phyloP scores from a whole-genome alignment of 106 monocot species.

The Dioscorea zingiberensis region DNA sequence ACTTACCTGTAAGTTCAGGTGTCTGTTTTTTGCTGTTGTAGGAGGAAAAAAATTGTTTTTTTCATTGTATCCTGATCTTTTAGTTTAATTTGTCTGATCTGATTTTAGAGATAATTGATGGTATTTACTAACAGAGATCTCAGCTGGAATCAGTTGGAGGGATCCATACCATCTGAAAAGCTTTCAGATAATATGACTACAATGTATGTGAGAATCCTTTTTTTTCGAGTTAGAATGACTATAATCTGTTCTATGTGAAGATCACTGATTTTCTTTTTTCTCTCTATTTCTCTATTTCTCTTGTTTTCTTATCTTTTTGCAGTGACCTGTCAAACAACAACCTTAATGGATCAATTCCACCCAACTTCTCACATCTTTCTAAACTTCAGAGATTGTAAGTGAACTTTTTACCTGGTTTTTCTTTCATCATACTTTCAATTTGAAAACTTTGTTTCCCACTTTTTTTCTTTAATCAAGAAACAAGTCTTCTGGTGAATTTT shows the following conservation, averaged over 20 bases:
- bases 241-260: too few species aligned
- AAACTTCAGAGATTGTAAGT: conserved; percentile 66
- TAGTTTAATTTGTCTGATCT: too few species aligned
- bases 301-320: conserved; percentile 14
- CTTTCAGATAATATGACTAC: conserved; percentile 59
- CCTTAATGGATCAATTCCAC: conserved; percentile 62
- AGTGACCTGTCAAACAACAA: conserved; percentile 61
- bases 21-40: not conserved
- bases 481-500: too few species aligned
- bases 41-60: not conserved
- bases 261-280: too few species aligned
- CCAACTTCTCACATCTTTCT: conserved; percentile 50
- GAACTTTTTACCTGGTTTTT: not conserved
- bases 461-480: not conserved
- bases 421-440: not conserved
- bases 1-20: conserved; percentile 52
- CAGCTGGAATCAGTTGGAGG: conserved; percentile 67
- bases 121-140: conserved; percentile 46
- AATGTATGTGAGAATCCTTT: conserved; percentile 30
- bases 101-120: too few species aligned
- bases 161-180: conserved; percentile 46
- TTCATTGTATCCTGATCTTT: not conserved
- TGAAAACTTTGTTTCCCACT: not conserved
- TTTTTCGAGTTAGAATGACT: too few species aligned
- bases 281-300: not conserved